A percentile compares a stretch with the other conserved stretches of the same genome.
Evolutionary conservation across 495 filamentous ascomycete genomes (phyloP).

Genomic region (Neurospora sp.): DNA sequence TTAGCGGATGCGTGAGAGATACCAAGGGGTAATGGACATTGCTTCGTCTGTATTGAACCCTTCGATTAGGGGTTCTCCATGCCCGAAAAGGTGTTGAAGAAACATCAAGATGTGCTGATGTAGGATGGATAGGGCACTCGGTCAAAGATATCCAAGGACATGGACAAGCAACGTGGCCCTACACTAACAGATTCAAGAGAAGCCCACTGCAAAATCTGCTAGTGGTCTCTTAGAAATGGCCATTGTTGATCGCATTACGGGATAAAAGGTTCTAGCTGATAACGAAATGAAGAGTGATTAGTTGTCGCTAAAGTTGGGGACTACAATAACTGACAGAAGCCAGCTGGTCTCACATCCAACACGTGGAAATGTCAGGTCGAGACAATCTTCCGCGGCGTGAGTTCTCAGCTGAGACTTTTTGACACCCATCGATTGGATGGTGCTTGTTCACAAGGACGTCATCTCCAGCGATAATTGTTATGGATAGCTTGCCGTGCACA

Average conservation of each 20-base stretch:
- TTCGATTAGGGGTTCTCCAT: background rate
- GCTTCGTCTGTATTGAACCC: background rate
- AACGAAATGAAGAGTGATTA: background rate
- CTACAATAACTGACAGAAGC: background rate
- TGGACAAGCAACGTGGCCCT: background rate
- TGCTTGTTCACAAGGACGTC: background rate
- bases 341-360: background rate
- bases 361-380: background rate
- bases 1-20: background rate
- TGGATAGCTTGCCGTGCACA: background rate
- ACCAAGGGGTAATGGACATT: background rate
- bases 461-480: background rate
- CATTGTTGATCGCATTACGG: background rate
- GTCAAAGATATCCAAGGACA: background rate
- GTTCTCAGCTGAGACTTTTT: background rate
- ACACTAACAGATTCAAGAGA: background rate
- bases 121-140: background rate
- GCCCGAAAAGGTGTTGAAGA: background rate
- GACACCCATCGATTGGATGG: background rate
- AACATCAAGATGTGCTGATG: background rate
- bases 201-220: background rate
- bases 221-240: background rate
- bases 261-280: background rate
- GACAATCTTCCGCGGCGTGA: background rate
- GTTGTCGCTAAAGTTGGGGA: background rate